Evolutionary conservation across 1,284 basidiomycete genomes (phyloP).

Genomic region (Vanrija humicola): DNA sequence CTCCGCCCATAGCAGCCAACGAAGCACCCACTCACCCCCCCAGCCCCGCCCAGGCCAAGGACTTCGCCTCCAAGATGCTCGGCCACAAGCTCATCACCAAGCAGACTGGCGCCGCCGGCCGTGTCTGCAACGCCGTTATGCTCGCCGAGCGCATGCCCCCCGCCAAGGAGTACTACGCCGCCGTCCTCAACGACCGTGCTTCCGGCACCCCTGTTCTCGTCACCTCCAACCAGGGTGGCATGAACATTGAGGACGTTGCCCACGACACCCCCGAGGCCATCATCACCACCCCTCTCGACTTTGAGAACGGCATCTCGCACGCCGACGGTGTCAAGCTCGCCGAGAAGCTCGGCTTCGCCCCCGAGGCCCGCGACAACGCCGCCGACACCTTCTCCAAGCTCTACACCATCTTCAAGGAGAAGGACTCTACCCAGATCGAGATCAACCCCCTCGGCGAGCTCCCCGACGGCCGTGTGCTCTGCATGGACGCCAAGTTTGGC

Average conservation of each 20-base stretch:
- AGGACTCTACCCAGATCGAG: constrained; percentile 99
- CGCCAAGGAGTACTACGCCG: constrained; percentile 97
- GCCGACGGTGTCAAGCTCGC: constrained; percentile 73
- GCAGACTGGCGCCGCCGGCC: constrained; percentile 90
- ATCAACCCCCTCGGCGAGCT: constrained; percentile 99
- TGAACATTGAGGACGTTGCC: constrained; percentile 99
- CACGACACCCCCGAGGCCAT: constrained; percentile 92
- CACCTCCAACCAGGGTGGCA: constrained; percentile 87
- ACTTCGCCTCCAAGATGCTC: constrained; percentile 88
- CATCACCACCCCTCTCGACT: constrained; percentile 91
- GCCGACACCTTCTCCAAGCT: constrained; percentile 92
- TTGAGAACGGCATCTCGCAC: constrained; percentile 75
- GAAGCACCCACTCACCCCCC: neutral
- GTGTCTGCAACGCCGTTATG: constrained; percentile 98
- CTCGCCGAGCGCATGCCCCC: constrained; percentile 92
- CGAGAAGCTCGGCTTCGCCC: constrained; percentile 82
- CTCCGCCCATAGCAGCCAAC: too few species aligned
- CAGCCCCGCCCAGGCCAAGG: constrained; percentile 84
- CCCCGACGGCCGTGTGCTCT: constrained; percentile 86
- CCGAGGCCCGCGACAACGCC: constrained; percentile 69
- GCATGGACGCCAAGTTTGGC: constrained; percentile 99
- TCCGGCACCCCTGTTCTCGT: constrained; percentile 88
- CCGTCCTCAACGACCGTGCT: constrained; percentile 91
- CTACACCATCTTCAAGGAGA: constrained; percentile 97
- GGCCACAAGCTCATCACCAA: constrained; percentile 97